Base-by-base conservation (phyloP, 1,284 basidiomycete genomes). In the Heterobasidion occidentale region DNA sequence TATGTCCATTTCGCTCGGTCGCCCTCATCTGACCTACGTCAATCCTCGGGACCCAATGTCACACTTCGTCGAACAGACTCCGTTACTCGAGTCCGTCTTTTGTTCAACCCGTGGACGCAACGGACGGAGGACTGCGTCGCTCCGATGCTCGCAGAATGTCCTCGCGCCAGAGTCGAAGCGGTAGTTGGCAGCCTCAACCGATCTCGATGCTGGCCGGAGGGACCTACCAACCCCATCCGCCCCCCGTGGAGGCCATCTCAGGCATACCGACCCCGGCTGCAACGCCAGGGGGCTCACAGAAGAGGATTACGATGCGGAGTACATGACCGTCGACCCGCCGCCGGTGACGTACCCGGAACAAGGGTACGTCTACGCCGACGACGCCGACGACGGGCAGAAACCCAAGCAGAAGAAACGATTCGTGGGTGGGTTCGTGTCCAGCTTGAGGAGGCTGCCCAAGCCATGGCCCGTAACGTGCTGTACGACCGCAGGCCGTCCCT, bases 351-450 rank as follows among this genome's bases (percentile, higher is more conserved):
- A 57, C 3, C 2, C 8, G 1, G 55, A 27, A 11, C 51, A 55
- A 3, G 48, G 27, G 19, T 51, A 52, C 14, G 7, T 12, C 14
- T 20, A 19, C 53, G 7, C 38, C 19, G 12, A 17, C 17, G 20
- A 51, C 51, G 5, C n/a, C 12, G 56, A 56, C 33, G 53, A 42
- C 36, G 50, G 54, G 19, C 53, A 56, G 35, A 53, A 42, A 14
- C 34, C 45, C 34, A 36, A 35, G 7, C 59, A 17, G 48, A 42
- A 47, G 17, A 61, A 62, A n/a, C 53, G 61, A 7, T 70, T 70
- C 51, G 69, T 71, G 1, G 70, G 70, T n/a, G 70, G 70, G 1
- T 71, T 71, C 56, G 60, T 70, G 4, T 55, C 61, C 1, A 56
- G 62, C 9, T 57, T 71, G 53, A 64, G 58, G 58, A 65, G 58